Evolutionary conservation across 2,329 filamentous ascomycete species (phyloP).

Genomic region (Colletotrichum orbiculare): DNA sequence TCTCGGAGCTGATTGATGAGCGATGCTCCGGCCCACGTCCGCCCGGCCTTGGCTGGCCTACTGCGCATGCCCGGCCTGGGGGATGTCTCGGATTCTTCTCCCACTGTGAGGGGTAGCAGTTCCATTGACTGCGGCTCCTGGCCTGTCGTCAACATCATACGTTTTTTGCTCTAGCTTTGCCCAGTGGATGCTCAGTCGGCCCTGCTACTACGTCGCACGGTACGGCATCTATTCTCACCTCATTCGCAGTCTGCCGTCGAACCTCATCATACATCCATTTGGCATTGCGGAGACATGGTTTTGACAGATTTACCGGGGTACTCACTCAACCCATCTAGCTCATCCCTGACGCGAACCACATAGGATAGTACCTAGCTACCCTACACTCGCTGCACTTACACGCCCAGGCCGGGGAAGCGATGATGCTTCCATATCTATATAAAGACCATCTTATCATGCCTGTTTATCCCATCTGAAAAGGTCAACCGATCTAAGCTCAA

Average conservation of each 20-base stretch:
- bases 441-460: constrained; percentile 17
- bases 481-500: constrained; percentile 29
- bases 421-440: constrained; percentile 31
- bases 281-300: neutral
- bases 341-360: constrained; percentile 26
- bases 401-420: constrained; percentile 21
- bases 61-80: constrained; percentile 10
- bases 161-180: constrained; percentile 33
- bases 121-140: constrained; percentile 33
- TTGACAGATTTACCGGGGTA: constrained; percentile 21
- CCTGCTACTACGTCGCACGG: constrained; percentile 5
- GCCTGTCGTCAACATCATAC: constrained; percentile 36
- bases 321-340: constrained; percentile 6
- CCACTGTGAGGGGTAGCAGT: constrained; percentile 35
- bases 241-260: neutral
- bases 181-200: constrained; percentile 32
- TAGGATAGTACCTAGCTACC: constrained; percentile 9
- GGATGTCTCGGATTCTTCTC: constrained; percentile 28
- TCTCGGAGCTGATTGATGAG: constrained; percentile 11
- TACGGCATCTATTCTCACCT: constrained; percentile 20
- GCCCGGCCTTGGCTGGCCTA: constrained; percentile 12
- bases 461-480: constrained; percentile 17
- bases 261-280: too few species aligned
- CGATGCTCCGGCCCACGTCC: constrained; percentile 27
- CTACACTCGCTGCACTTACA: constrained; percentile 24